These are phyloP conservation scores for Lentinus polychrous DNA, from an alignment of 1,284 basidiomycete genomes.

Conservation along the genomic window DNA sequence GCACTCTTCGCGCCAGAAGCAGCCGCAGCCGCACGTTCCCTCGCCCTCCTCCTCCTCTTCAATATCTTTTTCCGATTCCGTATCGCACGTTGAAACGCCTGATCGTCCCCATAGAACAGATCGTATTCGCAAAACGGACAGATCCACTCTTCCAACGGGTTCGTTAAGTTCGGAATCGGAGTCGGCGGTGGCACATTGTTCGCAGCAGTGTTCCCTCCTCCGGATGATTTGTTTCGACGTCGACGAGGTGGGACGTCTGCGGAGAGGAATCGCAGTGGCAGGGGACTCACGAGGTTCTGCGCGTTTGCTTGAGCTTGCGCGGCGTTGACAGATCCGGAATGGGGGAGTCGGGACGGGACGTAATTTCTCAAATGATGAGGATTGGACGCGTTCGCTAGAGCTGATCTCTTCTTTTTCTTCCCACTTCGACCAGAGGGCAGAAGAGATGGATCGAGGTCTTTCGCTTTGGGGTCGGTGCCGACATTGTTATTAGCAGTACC, in stretches of 20 bases:
- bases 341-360: slow-evolving; percentile 70
- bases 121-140: slow-evolving; percentile 85
- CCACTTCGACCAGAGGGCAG: slow-evolving; percentile 26
- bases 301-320: slow-evolving; percentile 32
- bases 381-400: slow-evolving; percentile 81
- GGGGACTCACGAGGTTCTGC: slow-evolving; percentile 47
- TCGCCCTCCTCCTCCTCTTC: slow-evolving; percentile 63
- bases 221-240: slow-evolving; percentile 22
- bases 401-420: slow-evolving; percentile 87
- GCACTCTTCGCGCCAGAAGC: slow-evolving; percentile 27
- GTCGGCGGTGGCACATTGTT: slow-evolving; percentile 20
- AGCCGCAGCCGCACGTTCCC: slow-evolving; percentile 62
- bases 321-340: slow-evolving; percentile 38
- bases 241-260: slow-evolving; percentile 57
- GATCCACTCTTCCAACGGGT: slow-evolving; percentile 80
- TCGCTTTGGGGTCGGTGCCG: slow-evolving; percentile 11
- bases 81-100: slow-evolving; percentile 56
- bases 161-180: slow-evolving; percentile 33
- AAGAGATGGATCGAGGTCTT: slow-evolving; percentile 29
- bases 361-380: slow-evolving; percentile 88
- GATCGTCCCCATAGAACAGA: slow-evolving; percentile 75
- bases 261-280: slow-evolving; percentile 58
- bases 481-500: slow-evolving; percentile 11
- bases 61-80: slow-evolving; percentile 75
- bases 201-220: neutral